Evolutionary conservation across 768 basidiomycete species (phyloP).

Genomic region (Tulasnella sp.): DNA sequence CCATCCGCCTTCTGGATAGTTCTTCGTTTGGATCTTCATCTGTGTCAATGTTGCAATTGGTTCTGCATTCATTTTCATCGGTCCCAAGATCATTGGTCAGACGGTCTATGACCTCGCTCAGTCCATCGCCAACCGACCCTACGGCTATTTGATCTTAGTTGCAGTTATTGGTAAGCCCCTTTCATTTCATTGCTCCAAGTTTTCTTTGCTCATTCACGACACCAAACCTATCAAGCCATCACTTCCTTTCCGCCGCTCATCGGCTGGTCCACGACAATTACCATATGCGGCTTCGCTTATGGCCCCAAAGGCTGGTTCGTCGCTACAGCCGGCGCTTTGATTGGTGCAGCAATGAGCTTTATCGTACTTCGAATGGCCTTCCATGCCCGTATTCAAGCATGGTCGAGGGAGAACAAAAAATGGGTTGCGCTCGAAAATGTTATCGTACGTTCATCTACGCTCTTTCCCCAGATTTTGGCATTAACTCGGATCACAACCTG

Average conservation of each 20-base stretch:
- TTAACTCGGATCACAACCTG: neutral
- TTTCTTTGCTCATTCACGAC: neutral
- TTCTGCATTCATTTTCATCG: constrained; percentile 40
- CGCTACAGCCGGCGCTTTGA: constrained; percentile 46
- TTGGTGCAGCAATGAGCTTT: constrained; percentile 57
- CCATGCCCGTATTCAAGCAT: constrained; percentile 41
- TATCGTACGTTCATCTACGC: constrained; percentile 39
- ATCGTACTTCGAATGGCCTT: constrained; percentile 50
- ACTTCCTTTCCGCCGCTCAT: constrained; percentile 46
- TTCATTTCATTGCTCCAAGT: neutral
- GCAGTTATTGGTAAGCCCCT: constrained; percentile 40
- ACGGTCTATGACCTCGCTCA: constrained; percentile 58
- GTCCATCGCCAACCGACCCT: constrained; percentile 44
- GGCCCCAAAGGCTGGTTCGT: constrained; percentile 68
- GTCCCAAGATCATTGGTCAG: constrained; percentile 59
- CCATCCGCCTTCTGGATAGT: constrained; percentile 28
- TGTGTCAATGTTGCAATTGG: constrained; percentile 42
- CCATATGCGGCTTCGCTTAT: constrained; percentile 74
- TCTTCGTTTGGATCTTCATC: constrained; percentile 46
- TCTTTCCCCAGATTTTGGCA: neutral
- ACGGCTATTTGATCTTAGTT: constrained; percentile 52
- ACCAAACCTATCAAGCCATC: constrained; percentile 12
- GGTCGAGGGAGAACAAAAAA: constrained; percentile 53
- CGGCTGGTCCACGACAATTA: constrained; percentile 56
- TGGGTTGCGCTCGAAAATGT: constrained; percentile 73